Base-by-base conservation (phyloP, 2,329 filamentous ascomycete species). In the Colletotrichum spaethianum region DNA sequence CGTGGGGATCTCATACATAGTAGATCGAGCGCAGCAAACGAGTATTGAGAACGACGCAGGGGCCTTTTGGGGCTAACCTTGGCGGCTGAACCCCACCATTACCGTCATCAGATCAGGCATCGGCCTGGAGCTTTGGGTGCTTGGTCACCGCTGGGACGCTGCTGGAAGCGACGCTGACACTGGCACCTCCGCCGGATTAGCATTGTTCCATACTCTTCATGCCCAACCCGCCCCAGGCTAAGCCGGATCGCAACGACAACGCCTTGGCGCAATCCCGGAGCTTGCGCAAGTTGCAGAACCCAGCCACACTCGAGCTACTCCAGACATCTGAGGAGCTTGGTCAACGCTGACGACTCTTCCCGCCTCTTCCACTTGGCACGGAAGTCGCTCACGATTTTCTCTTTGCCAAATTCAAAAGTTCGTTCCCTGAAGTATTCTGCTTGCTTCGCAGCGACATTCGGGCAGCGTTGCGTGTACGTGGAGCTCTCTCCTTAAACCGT, bases 201-300 rank as follows among this genome's bases (percentile, higher is more conserved):
- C 59, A 38, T 72, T 72, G 59, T 70, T 72, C 70, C 70, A 72
- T 44, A 44, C 36, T 40, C n/a, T 64, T 60, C 33, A 55, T 60
- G 70, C 65, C 65, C 53, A 72, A 70, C 59, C 20, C 18, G 50
- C 36, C 31, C 46, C 26, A 55, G 55, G 60, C 69, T 53, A 33
- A 46, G 59, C 59, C 52, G 48, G 26, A 69, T 60, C 52, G 65
- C 53, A 64, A 70, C 68, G 46, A 53, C 31, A 23, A 60, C 52
- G 71, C 9, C 71, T 72, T 73, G 68, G 72, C 68, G 72, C 68
- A 46, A 60, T 53, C 63, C 69, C 46, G 71, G 63, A 73, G 72
- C 72, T 73, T 73, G 71, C 68, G 71, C 68, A 72, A 64, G 57
- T 67, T 73, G 70, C 68, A 67, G 57, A 67, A 72, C 68, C 71